phyloP scores from a whole-genome alignment of 352 stramenopile species.

The Hyphochytrium catenoides region DNA sequence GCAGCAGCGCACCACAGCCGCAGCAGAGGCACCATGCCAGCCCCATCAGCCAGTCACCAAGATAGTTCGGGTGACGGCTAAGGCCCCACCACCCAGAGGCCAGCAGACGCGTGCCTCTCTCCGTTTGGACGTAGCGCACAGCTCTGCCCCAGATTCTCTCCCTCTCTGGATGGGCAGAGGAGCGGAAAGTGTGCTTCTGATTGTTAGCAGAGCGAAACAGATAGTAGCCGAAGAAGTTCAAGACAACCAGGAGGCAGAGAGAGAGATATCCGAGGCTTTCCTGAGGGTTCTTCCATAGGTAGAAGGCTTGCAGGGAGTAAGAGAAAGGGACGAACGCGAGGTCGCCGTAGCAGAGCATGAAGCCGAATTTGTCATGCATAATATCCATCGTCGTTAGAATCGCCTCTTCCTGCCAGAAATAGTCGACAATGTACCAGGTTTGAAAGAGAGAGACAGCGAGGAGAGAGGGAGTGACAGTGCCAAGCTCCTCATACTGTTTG shows the following conservation, averaged over 20 bases:
- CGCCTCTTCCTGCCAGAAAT: conserved; percentile 45
- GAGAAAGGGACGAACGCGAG: conserved; percentile 74
- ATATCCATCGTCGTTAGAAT: conserved; percentile 87
- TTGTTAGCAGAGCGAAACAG: conserved; percentile 56
- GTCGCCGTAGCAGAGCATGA: conserved; percentile 75
- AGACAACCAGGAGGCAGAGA: conserved; percentile 17
- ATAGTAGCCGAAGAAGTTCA: conserved; percentile 43
- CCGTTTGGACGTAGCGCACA: conserved; percentile 38
- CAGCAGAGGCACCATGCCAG: conserved; percentile 26
- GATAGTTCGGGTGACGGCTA: conserved; percentile 68
- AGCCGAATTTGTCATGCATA: conserved; percentile 75
- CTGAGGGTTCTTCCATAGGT: conserved; percentile 23
- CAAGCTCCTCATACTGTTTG: conserved; percentile 7
- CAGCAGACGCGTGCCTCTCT: conserved; percentile 45
- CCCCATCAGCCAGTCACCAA: conserved; percentile 67
- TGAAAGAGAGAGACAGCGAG: conserved; percentile 56
- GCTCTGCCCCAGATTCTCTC: conserved; percentile 4
- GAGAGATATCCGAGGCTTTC: conserved; percentile 14
- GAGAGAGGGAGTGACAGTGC: conserved; percentile 24
- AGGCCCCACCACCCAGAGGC: conserved; percentile 68
- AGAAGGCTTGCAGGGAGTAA: conserved; percentile 45
- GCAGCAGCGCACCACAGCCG: conserved; percentile 19
- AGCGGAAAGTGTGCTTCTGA: conserved; percentile 66
- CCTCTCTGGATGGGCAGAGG: conserved; percentile 20
- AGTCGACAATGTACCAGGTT: conserved; percentile 66